Evolutionary conservation across 2,329 filamentous ascomycete genomes (phyloP), one percentile per base, ranked within the genome.

Genomic region (Thelonectria olida): DNA sequence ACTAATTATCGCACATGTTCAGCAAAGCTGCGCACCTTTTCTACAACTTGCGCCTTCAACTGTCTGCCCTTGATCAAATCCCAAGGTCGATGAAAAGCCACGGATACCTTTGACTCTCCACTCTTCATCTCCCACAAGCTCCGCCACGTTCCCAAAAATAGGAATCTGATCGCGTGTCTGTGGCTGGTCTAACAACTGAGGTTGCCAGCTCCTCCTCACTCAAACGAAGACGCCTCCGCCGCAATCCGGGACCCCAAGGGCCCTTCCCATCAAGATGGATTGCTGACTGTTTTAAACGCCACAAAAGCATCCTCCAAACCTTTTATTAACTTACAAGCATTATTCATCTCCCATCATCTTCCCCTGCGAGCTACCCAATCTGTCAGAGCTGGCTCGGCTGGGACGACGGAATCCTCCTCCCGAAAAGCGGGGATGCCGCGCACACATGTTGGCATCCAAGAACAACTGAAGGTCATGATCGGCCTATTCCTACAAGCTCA

Each of bases 61-160:
- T n/a, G n/a, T n/a, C n/a, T n/a, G n/a, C n/a, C n/a, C n/a, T n/a
- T n/a, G n/a, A n/a, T n/a, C n/a, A n/a, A n/a, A n/a, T n/a, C n/a
- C n/a, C 7, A 42, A 9, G 10, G 13, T 23, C 39, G 2, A 34
- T 42, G 20, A 2, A 22, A 15, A 34, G 31, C 31, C 15, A 13
- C 19, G 44, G 28, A 36, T 42, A 38, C 23, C 48, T 19, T 20
- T 41, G 10, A 22, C 41, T 58, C 62, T 49, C 62, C 62, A 63
- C 63, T 51, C 58, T 20, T 64, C 54, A 45, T 60, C 52, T 54
- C 42, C 55, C 58, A 5, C 8, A 27, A 34, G 20, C 55, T 44
- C 55, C 55, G 28, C 53, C 55, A 27, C 45, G 10, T 23, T 27
- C 28, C 61, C 58, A 71, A 71, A 71, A 71, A 71, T 71, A 70